Percentiles rank a stretch among this genome's conserved stretches.
phyloP scores from a whole-genome alignment of 2,329 filamentous ascomycete species.

The Nectriaceae sp. region DNA sequence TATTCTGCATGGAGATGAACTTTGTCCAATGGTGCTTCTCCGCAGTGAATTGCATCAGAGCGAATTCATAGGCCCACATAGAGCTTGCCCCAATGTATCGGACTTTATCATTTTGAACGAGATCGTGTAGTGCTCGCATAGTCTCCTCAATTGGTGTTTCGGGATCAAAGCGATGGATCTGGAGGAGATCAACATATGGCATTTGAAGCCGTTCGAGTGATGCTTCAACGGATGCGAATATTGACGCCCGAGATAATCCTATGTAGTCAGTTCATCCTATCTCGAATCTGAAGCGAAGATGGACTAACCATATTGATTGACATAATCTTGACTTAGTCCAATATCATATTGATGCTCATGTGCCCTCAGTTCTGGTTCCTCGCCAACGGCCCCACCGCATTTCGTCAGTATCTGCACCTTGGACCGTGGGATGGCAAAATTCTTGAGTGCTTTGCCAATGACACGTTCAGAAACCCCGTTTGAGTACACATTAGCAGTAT shows the following conservation, averaged over 20 bases:
- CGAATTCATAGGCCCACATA: slow-evolving; percentile 48
- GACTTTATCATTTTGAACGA: slow-evolving; percentile 48
- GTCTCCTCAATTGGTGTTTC: slow-evolving; percentile 16
- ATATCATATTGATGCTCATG: not conserved
- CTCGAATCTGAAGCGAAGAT: not conserved
- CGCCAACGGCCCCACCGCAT: slow-evolving; percentile 51
- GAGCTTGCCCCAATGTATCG: slow-evolving; percentile 50
- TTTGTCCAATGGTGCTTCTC: slow-evolving; percentile 56
- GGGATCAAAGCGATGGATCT: slow-evolving; percentile 55
- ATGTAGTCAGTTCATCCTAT: not conserved
- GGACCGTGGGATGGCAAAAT: slow-evolving; percentile 57
- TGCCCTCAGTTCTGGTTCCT: no score
- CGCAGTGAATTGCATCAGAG: slow-evolving; percentile 49
- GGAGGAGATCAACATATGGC: slow-evolving; percentile 56
- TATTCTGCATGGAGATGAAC: slow-evolving; percentile 59
- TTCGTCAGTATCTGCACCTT: slow-evolving; percentile 61
- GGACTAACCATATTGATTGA: not conserved
- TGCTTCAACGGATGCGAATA: slow-evolving; percentile 10
- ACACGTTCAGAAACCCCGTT: slow-evolving; percentile 56
- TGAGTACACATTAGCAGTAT: slow-evolving; percentile 53
- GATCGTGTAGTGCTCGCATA: slow-evolving; percentile 8
- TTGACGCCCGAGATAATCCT: not conserved
- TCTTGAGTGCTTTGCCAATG: slow-evolving; percentile 60
- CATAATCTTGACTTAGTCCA: not conserved
- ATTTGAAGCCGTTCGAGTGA: slow-evolving; percentile 55